Percentiles rank a stretch among this genome's conserved stretches.
These are phyloP conservation scores for Ceratobasidium sp. DNA, from an alignment of 1,284 basidiomycete genomes.

Conservation along the genomic window DNA sequence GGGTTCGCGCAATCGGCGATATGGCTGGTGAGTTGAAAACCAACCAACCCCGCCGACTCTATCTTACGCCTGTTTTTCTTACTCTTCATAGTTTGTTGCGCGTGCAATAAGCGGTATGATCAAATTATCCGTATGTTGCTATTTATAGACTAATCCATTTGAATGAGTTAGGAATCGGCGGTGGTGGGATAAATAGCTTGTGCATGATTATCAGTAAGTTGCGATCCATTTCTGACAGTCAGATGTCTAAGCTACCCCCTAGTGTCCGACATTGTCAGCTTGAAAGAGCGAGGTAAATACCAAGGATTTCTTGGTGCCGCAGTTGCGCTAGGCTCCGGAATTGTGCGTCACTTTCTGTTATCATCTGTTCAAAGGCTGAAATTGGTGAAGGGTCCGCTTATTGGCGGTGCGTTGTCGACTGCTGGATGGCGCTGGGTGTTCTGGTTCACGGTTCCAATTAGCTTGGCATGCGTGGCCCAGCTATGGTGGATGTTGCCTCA, in stretches of 20 bases:
- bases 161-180: constrained; percentile 20
- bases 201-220: constrained; percentile 39
- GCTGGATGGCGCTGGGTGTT: constrained; percentile 43
- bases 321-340: constrained; percentile 38
- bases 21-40: constrained; percentile 31
- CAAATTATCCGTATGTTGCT: neutral
- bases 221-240: neutral
- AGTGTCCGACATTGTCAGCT: constrained; percentile 74
- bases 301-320: constrained; percentile 73
- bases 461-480: constrained; percentile 24
- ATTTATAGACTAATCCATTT: neutral
- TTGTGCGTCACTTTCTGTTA: neutral
- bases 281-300: constrained; percentile 80
- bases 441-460: constrained; percentile 41
- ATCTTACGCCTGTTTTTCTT: neutral
- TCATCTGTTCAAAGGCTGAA: neutral
- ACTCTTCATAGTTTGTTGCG: constrained; percentile 12
- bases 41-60: neutral
- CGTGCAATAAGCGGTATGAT: constrained; percentile 35
- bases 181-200: constrained; percentile 41
- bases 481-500: constrained; percentile 42
- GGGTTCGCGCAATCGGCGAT: constrained; percentile 36
- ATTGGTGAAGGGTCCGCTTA: constrained; percentile 20
- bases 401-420: constrained; percentile 39
- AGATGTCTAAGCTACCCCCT: neutral